These are phyloP conservation scores for Cystobasidiaceae sp. DNA, from an alignment of 1,284 basidiomycete species.

Conservation along the genomic window DNA sequence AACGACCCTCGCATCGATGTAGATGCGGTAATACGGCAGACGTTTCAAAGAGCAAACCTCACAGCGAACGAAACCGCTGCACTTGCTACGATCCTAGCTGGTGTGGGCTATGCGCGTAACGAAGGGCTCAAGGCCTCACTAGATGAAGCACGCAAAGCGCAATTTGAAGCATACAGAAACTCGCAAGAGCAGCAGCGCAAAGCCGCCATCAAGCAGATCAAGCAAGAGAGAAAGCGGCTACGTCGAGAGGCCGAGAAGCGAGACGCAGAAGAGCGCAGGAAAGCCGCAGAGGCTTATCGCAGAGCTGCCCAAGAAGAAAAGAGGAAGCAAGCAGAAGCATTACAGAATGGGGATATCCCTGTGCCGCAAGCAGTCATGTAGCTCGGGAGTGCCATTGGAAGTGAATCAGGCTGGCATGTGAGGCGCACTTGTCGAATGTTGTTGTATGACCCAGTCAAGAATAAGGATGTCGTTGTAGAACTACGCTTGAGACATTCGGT, in stretches of 20 bases:
- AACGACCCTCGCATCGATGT: slow-evolving; percentile 21
- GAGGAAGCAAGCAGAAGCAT: slow-evolving; percentile 8
- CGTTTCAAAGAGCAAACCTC: slow-evolving; percentile 15
- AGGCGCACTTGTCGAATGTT: neutral
- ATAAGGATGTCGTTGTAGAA: no score
- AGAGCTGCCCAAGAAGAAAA: neutral
- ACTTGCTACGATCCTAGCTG: slow-evolving; percentile 17
- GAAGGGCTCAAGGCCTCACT: slow-evolving; percentile 15
- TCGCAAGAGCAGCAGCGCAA: slow-evolving; percentile 16
- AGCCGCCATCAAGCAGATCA: neutral
- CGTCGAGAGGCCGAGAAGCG: slow-evolving; percentile 2
- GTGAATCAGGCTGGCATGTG: neutral
- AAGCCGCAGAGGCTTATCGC: slow-evolving; percentile 6
- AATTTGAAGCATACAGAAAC: slow-evolving; percentile 15
- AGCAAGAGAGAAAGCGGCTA: slow-evolving; percentile 1
- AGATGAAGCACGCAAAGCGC: slow-evolving; percentile 11
- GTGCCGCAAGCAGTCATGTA: slow-evolving; percentile 14
- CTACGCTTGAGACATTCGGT: no score
- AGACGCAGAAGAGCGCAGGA: neutral
- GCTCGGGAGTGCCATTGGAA: neutral
- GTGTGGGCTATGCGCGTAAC: slow-evolving; percentile 14
- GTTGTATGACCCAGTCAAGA: neutral
- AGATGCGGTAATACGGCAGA: slow-evolving; percentile 11
- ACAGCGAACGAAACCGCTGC: slow-evolving; percentile 12
- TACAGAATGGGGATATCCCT: slow-evolving; percentile 14